Evolutionary conservation across 140 eudicot species (phyloP).

Genomic region (Anethum foeniculum): DNA sequence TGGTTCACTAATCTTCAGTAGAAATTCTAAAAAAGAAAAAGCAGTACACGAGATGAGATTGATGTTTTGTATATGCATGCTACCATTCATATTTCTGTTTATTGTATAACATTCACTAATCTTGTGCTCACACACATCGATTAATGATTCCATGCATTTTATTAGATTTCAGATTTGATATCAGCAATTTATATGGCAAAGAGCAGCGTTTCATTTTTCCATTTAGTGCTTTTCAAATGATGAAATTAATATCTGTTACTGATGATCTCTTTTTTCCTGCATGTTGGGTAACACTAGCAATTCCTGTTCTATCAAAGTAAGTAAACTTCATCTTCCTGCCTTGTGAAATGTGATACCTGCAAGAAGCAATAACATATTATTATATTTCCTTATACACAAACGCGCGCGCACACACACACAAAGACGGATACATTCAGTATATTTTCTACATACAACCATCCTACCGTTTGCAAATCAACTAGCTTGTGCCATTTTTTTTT

Average conservation of each 20-base stretch:
- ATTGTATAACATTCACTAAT: background rate
- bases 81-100: background rate
- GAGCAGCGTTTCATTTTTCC: background rate
- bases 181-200: background rate
- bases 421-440: background rate
- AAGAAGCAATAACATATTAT: background rate
- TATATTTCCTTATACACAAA: background rate
- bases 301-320: conserved; percentile 95
- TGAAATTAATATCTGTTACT: background rate
- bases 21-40: too few relatives aligned
- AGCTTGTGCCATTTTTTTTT: background rate
- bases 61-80: background rate
- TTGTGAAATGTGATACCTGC: conserved; percentile 17
- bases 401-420: background rate
- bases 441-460: background rate
- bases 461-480: background rate
- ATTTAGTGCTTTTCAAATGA: background rate
- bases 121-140: background rate
- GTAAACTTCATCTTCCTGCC: conserved; percentile 26
- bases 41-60: background rate
- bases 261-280: conserved; percentile 25
- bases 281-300: conserved; percentile 57
- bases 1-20: background rate
- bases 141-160: background rate
- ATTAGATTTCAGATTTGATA: background rate